Evolutionary conservation across 2,329 filamentous ascomycete species (phyloP), one percentile per base, ranked within the genome.

Genomic region (Elsinoe fawcettii): DNA sequence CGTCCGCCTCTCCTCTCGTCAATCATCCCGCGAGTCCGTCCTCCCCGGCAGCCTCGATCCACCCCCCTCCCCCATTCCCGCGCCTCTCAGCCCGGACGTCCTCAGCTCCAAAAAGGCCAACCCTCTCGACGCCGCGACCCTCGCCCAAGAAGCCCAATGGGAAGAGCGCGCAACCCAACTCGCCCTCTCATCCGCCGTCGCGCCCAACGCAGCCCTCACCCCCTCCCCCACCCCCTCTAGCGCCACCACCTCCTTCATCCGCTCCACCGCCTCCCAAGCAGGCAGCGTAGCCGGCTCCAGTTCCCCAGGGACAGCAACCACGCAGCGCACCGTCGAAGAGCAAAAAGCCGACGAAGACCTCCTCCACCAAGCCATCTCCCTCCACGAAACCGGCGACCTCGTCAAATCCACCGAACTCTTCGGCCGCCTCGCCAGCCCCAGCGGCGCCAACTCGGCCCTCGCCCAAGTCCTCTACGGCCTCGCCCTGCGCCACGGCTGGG

Each of bases 401-500:
- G 82, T 84, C 66, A 74, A 78, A 66, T 93, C 90, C 55, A 96
- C 93, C n/a, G 76, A 77, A 55, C 82, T 97, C 73, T 99, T 99
- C 73, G 87, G 84, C 25, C 77, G 79, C 60, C 77, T 99, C 63
- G 93, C 93, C 55, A 86, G 96, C 69, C 88, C 88, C 0, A 78
- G 84, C 56, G 90, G 89, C 22, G 83, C 86, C 51, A 96, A 96
- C 69, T 96, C 97, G 73, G 88, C 93, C 39, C 79, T 99, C 62
- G 93, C 90, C 66, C 92, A 99, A 74, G 93, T 99, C 34, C 80
- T 99, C 55, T 99, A 96, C 69, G 93, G 93, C 2, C 86, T 99
- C 58, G 91, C 92, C 55, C 74, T 96, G 63, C 91, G 91, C 67
- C 92, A 97, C 71, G 91, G 91, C 63, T 97, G 93, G 93, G 93